Evolutionary conservation across 129 eudicot species (phyloP), one percentile per base, ranked within the genome.

Genomic region (Tagetes patula): DNA sequence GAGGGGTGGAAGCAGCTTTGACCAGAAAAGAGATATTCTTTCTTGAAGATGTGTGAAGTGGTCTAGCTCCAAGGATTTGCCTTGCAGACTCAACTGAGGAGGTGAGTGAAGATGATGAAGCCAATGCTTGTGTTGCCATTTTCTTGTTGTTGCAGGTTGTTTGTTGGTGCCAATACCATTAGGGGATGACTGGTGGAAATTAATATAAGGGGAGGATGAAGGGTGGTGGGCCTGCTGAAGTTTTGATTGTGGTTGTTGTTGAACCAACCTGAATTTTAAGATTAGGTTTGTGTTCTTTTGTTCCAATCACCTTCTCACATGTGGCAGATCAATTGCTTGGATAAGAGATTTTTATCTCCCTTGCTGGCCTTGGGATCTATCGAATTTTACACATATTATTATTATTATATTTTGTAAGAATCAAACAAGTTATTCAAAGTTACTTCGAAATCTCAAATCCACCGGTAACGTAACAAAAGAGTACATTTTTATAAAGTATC

Each of bases 101-200:
- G 67, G 93, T 82, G 69, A 94, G 81, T 10, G 97, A 90, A 32
- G 98, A 90, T 30, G 99, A 95, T 64, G 97, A 95, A 40, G 84
- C 84, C 87, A 95, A 46, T 4, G 99, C 94, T 38, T 88, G 97
- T 4, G 97, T 82, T 63, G 94, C 99, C 97, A 94, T 73, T 79
- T 58, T n/a, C 14, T 65, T 54, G 70, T 32, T 53, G 58, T 72
- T 13, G 74, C 14, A 3, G 68, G n/a, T 39, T 49, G 36, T n/a
- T 46, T 46, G 60, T 13, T 45, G 43, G 58, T 73, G 68, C 38
- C 54, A 20, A 20, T 20, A 70, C 46, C 34, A 72, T 61, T 13
- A 73, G 79, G 27, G 47, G 48, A 63, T 43, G 77, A n/a, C 52
- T 27, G 37, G 59, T 38, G 75, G 50, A 76, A 45, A 81, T 20